Evolutionary conservation across 805 yeast species (phyloP).

Genomic region (Ogataea pini): DNA sequence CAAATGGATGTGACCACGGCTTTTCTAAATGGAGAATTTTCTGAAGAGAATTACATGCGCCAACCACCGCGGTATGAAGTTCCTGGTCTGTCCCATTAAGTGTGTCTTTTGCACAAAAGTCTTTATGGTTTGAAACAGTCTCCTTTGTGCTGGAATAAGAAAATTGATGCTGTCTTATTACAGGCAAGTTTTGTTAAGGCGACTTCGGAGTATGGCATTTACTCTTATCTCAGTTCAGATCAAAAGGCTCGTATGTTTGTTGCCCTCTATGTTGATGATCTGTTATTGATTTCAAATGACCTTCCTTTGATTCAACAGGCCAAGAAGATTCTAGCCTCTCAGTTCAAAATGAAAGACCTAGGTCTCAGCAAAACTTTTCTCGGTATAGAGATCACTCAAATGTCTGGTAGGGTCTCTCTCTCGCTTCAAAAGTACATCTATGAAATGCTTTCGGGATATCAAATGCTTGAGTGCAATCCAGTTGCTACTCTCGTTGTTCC

Average conservation of each 20-base stretch:
- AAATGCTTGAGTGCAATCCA: neutral
- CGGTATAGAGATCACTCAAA: slow-evolving; percentile 8
- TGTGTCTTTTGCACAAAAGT: neutral
- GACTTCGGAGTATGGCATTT: slow-evolving; percentile 3
- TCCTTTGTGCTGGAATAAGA: neutral
- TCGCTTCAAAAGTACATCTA: neutral
- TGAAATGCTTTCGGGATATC: neutral
- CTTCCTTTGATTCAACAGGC: neutral
- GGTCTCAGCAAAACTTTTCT: slow-evolving; percentile 6
- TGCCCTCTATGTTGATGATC: neutral
- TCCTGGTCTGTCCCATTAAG: neutral
- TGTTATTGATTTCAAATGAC: neutral
- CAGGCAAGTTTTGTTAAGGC: slow-evolving; percentile 6
- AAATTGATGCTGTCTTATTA: neutral
- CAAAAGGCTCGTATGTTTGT: too few relatives aligned
- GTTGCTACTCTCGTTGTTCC: slow-evolving; percentile 2
- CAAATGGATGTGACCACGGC: slow-evolving; percentile 22
- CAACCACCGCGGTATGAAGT: slow-evolving; percentile 3
- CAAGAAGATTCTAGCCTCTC: neutral
- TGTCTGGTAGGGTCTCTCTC: slow-evolving; percentile 4
- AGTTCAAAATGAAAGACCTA: slow-evolving; percentile 9
- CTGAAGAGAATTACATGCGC: slow-evolving; percentile 13
- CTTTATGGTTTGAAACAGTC: slow-evolving; percentile 1
- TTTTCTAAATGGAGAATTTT: slow-evolving; percentile 13
- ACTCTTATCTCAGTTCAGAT: neutral